Conservation (phyloP, 208 protist species). For the Acanthamoeba castellanii region DNA sequence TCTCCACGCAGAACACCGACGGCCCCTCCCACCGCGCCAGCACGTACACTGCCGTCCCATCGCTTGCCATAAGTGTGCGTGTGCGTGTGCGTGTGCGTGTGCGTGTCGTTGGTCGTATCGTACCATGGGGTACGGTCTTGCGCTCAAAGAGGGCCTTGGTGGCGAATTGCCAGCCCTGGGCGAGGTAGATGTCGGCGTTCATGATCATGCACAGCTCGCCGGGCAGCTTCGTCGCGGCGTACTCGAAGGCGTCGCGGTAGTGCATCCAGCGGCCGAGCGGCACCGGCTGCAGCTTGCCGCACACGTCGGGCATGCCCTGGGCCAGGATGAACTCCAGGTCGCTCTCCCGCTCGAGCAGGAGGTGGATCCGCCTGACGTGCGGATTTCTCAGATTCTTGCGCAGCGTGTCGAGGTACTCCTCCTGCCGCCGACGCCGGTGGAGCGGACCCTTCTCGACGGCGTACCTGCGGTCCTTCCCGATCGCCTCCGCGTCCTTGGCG, state of each 20-base stretch:
- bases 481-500: background rate
- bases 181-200: slow-evolving; percentile 54
- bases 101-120: too few species aligned
- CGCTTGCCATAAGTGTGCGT: background rate
- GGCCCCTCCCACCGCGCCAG: slow-evolving; percentile 36
- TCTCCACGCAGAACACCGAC: slow-evolving; percentile 33
- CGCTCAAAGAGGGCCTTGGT: background rate
- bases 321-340: background rate
- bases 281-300: slow-evolving; percentile 21
- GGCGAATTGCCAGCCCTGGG: slow-evolving; percentile 7
- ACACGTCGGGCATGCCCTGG: slow-evolving; percentile 10
- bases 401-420: slow-evolving; percentile 30
- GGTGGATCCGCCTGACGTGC: slow-evolving; percentile 15
- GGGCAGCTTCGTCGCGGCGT: background rate
- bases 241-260: slow-evolving; percentile 50
- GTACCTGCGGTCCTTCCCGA: slow-evolving; percentile 45
- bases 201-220: slow-evolving; percentile 28
- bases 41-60: background rate
- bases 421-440: background rate
- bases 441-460: background rate
- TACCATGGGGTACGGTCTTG: background rate
- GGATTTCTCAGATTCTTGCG: slow-evolving; percentile 31
- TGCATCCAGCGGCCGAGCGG: slow-evolving; percentile 31
- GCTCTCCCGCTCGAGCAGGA: slow-evolving; percentile 12
- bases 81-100: background rate